These are phyloP conservation scores for Isatis tinctoria DNA, from an alignment of 345 rosid species.

Conservation along the genomic window DNA sequence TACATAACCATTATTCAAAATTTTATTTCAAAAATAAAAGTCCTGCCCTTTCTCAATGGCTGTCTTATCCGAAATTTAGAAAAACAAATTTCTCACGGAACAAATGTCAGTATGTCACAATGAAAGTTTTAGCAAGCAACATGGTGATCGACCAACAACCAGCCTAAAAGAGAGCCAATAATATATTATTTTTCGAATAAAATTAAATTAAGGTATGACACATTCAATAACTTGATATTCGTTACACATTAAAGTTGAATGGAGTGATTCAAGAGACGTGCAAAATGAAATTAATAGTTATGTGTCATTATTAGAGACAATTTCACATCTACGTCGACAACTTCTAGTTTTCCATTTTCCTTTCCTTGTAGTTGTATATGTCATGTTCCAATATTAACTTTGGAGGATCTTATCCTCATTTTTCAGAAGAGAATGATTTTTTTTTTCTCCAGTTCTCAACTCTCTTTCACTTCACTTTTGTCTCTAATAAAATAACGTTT, in stretches of 20 bases:
- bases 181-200: not conserved
- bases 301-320: slow-evolving; percentile 25
- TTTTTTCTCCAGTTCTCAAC: not conserved
- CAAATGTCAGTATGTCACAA: not conserved
- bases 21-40: too few species aligned
- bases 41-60: not conserved
- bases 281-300: slow-evolving; percentile 1
- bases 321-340: slow-evolving; percentile 15
- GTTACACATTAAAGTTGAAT: slow-evolving; percentile 13
- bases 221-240: slow-evolving; percentile 13
- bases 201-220: not conserved
- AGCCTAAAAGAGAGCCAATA: not conserved
- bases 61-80: slow-evolving; percentile 7
- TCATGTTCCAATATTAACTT: slow-evolving; percentile 5
- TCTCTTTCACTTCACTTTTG: slow-evolving; percentile 9
- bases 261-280: slow-evolving; percentile 24
- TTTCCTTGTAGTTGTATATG: not conserved
- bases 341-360: slow-evolving; percentile 3
- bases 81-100: slow-evolving; percentile 8
- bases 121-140: not conserved
- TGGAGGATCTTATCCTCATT: slow-evolving; percentile 11
- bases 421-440: not conserved
- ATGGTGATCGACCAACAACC: slow-evolving; percentile 21
- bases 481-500: not conserved
- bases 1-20: too few species aligned